These are phyloP conservation scores for Flagelloscypha sp. DNA, from an alignment of 768 basidiomycete genomes.

Conservation along the genomic window DNA sequence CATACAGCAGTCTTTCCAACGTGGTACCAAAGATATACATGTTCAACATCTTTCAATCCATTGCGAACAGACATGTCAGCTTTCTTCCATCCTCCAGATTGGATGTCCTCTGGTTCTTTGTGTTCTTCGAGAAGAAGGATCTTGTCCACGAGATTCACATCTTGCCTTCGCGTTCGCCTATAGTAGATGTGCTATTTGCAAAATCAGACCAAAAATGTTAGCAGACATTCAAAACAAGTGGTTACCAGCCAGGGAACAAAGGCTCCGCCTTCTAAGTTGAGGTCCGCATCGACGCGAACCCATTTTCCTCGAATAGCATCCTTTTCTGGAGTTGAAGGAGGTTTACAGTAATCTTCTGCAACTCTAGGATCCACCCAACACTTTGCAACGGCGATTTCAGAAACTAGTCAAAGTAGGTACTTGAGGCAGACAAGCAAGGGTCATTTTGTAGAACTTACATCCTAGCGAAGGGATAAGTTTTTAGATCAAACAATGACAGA, in stretches of 20 bases:
- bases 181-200: constrained; percentile 65
- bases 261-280: constrained; percentile 54
- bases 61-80: constrained; percentile 53
- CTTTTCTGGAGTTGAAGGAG: constrained; percentile 57
- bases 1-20: constrained; percentile 59
- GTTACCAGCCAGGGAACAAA: neutral
- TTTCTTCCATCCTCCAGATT: constrained; percentile 52
- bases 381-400: constrained; percentile 65
- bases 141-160: constrained; percentile 72
- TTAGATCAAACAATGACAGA: constrained; percentile 34
- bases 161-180: constrained; percentile 74
- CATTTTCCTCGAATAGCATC: constrained; percentile 79
- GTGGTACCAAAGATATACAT: constrained; percentile 75
- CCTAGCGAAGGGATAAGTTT: neutral
- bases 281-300: constrained; percentile 79
- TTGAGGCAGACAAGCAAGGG: neutral
- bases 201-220: constrained; percentile 1
- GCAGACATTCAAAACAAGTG: constrained; percentile 8
- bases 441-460: neutral
- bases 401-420: constrained; percentile 45
- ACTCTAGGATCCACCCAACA: constrained; percentile 61
- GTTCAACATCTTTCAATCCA: constrained; percentile 47
- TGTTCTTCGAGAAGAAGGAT: constrained; percentile 54
- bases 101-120: constrained; percentile 35
- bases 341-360: constrained; percentile 54